These are phyloP conservation scores for Pythium scleroteichum DNA, from an alignment of 352 stramenopile species.

Conservation along the genomic window DNA sequence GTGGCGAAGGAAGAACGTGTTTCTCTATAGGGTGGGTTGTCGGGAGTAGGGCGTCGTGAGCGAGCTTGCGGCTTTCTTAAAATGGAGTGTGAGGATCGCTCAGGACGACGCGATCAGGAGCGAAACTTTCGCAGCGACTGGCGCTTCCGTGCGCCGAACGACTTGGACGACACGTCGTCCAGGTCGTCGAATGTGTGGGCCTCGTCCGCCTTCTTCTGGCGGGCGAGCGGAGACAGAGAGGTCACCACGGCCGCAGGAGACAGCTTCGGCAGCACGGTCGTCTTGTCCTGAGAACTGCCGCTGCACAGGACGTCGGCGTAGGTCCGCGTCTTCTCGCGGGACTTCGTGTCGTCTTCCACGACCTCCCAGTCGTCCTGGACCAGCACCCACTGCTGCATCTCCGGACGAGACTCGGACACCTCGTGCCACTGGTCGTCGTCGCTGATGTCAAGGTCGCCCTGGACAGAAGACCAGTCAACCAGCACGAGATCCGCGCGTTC, in stretches of 20 bases:
- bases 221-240: slow-evolving; percentile 13
- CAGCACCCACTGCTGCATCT: slow-evolving; percentile 48
- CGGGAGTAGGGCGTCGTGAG: no score
- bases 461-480: slow-evolving; percentile 39
- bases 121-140: slow-evolving; percentile 25
- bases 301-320: slow-evolving; percentile 59
- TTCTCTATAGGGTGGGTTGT: no score
- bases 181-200: not conserved
- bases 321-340: slow-evolving; percentile 40
- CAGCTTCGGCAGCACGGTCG: slow-evolving; percentile 10
- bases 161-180: slow-evolving; percentile 46
- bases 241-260: not conserved
- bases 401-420: slow-evolving; percentile 33
- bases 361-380: slow-evolving; percentile 78
- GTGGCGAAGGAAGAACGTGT: no score
- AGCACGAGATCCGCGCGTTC: slow-evolving; percentile 20
- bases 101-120: not conserved
- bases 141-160: slow-evolving; percentile 56
- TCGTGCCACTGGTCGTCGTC: slow-evolving; percentile 66
- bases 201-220: slow-evolving; percentile 6
- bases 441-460: slow-evolving; percentile 26
- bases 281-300: slow-evolving; percentile 16
- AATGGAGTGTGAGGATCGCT: not conserved
- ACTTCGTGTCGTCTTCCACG: slow-evolving; percentile 42
- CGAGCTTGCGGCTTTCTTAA: not conserved